Evolutionary conservation across 140 eudicot genomes (phyloP).

Genomic region (Flaveria floridana): DNA sequence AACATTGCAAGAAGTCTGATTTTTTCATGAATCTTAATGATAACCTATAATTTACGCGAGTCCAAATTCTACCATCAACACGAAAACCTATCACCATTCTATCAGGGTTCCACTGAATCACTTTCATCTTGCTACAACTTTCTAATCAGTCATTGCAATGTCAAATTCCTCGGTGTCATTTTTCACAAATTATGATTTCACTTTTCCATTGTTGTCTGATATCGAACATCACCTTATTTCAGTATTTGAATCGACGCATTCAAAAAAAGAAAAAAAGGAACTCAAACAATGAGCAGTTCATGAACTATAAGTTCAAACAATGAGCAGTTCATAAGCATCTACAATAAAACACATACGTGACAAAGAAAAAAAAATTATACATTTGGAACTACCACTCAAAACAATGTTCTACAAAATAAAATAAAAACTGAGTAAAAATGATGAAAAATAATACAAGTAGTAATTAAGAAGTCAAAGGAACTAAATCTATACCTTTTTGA

Average conservation of each 20-base stretch:
- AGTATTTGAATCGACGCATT: neutral
- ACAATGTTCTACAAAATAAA: slow-evolving; percentile 17
- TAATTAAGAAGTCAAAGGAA: slow-evolving; percentile 19
- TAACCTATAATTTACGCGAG: neutral
- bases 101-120: neutral
- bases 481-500: slow-evolving; percentile 21
- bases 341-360: neutral
- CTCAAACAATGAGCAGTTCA: slow-evolving; percentile 15
- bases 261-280: neutral
- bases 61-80: neutral
- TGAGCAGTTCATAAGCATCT: neutral
- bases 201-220: neutral
- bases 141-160: neutral
- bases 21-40: neutral
- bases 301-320: slow-evolving; percentile 12
- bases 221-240: neutral
- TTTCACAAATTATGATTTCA: neutral
- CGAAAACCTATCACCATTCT: neutral
- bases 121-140: neutral
- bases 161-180: neutral
- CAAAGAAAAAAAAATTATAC: slow-evolving; percentile 26
- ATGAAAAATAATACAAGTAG: slow-evolving; percentile 20
- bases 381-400: slow-evolving; percentile 15
- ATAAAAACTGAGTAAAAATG: neutral
- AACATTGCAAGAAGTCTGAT: neutral